Evolutionary conservation across 148 eudicot species (phyloP).

Genomic region (Dysphania ambrosioides): DNA sequence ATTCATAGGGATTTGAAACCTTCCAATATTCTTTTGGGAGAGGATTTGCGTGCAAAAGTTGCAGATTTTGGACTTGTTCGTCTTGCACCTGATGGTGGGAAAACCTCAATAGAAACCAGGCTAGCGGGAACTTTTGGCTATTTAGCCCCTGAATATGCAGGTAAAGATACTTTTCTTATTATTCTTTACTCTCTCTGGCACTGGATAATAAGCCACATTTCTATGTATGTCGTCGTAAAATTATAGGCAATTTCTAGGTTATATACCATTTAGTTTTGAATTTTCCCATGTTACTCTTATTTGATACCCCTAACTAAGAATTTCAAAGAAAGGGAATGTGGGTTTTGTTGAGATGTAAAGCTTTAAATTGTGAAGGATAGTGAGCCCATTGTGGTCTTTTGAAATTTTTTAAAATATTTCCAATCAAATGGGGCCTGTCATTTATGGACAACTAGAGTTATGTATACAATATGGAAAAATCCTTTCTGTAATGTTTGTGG

Average conservation of each 20-base stretch:
- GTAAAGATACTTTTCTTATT: slow-evolving; percentile 29
- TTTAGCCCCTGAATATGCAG: slow-evolving; percentile 85
- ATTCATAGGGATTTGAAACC: slow-evolving; percentile 85
- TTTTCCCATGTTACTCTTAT: neutral
- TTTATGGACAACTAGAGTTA: neutral
- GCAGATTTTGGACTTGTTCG: slow-evolving; percentile 91
- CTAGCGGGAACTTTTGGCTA: slow-evolving; percentile 84
- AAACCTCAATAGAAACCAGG: slow-evolving; percentile 59
- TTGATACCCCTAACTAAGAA: neutral
- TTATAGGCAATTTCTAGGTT: neutral
- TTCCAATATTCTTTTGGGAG: slow-evolving; percentile 68
- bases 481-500: neutral
- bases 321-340: neutral
- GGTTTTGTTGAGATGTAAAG: neutral
- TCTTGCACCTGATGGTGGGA: slow-evolving; percentile 62
- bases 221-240: neutral
- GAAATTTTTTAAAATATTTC: neutral
- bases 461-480: neutral
- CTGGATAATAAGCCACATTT: neutral
- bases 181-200: neutral
- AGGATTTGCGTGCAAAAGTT: slow-evolving; percentile 75
- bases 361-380: neutral
- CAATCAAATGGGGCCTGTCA: neutral
- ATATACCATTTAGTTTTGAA: neutral
- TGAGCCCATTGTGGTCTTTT: neutral